Conservation (phyloP, 129 eudicot genomes). For the Flaveria linearis region DNA sequence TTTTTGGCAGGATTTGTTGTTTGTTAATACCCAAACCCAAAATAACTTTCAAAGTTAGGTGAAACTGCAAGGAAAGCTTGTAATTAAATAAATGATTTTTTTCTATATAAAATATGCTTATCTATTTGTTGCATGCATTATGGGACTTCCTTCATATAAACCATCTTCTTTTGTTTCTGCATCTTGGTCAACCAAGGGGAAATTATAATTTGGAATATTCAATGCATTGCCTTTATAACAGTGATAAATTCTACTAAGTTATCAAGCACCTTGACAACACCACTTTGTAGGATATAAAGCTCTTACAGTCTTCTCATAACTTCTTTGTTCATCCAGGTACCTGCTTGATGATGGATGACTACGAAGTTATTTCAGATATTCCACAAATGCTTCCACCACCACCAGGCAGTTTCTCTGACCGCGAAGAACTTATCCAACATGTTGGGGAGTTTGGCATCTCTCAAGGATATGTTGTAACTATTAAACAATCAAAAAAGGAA, state of each 20-base stretch:
- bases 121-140: background rate
- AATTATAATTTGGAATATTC: background rate
- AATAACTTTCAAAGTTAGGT: background rate
- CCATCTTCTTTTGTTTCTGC: background rate
- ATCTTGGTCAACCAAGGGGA: slow-evolving; percentile 6
- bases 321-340: slow-evolving; percentile 25
- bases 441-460: slow-evolving; percentile 80
- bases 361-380: slow-evolving; percentile 39
- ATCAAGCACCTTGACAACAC: background rate
- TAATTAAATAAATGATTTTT: background rate
- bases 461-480: slow-evolving; percentile 88
- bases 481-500: slow-evolving; percentile 81
- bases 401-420: slow-evolving; percentile 77
- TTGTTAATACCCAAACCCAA: slow-evolving; percentile 4
- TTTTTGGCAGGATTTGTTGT: background rate
- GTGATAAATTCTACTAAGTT: slow-evolving; percentile 15
- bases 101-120: background rate
- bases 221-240: slow-evolving; percentile 10
- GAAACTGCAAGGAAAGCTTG: background rate
- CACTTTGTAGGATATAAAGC: slow-evolving; percentile 9
- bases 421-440: slow-evolving; percentile 86
- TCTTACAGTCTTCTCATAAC: slow-evolving; percentile 3
- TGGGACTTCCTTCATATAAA: background rate
- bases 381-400: slow-evolving; percentile 92
- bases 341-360: slow-evolving; percentile 43